phyloP scores from a whole-genome alignment of 441 rosid genomes.

The Adansonia rubrostipa region DNA sequence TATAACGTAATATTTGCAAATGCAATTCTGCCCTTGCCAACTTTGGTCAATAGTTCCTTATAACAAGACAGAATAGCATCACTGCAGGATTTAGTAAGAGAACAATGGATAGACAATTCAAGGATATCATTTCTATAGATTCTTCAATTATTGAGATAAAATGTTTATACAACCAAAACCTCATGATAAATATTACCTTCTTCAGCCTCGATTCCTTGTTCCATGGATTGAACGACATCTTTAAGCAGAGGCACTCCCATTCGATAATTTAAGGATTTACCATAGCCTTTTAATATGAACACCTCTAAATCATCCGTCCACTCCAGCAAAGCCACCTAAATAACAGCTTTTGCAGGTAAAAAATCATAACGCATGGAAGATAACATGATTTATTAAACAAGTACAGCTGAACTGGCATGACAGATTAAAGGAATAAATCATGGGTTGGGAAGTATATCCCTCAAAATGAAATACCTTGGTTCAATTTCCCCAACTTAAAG shows the following conservation, averaged over 20 bases:
- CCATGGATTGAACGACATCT: constrained; percentile 89
- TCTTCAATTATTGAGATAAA: neutral
- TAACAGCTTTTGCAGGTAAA: constrained; percentile 32
- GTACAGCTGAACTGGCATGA: constrained; percentile 10
- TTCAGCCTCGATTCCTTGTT: constrained; percentile 71
- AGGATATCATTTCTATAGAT: neutral
- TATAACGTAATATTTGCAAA: neutral
- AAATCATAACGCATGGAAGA: constrained; percentile 20
- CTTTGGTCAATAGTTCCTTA: neutral
- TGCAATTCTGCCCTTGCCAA: neutral
- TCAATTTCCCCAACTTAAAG: neutral
- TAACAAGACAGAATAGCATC: too few relatives aligned
- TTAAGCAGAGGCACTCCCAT: constrained; percentile 93
- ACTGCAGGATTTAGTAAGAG: neutral
- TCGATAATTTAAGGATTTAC: constrained; percentile 76
- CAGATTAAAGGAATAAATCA: neutral
- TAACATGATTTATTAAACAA: constrained; percentile 13
- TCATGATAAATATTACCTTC: constrained; percentile 56
- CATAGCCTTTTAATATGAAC: constrained; percentile 86
- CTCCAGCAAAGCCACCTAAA: constrained; percentile 86
- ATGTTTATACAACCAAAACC: neutral
- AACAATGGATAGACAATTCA: neutral
- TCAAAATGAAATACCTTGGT: neutral
- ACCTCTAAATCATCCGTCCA: constrained; percentile 93
- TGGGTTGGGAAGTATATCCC: neutral